Conservation (phyloP, 306 rosid species). For the Astragalus membranaceus region DNA sequence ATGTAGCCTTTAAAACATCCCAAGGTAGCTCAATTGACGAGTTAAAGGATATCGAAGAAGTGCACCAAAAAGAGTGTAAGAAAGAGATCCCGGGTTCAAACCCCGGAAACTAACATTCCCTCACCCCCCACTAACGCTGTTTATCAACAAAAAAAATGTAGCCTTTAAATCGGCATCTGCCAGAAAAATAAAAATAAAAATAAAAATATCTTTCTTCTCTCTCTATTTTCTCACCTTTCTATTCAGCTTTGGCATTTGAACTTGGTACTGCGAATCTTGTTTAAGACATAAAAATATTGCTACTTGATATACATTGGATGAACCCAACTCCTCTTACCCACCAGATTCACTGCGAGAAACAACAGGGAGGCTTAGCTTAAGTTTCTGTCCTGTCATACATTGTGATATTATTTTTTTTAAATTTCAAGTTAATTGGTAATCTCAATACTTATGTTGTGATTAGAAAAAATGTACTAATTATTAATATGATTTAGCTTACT, state of each 20-base stretch:
- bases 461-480: not conserved
- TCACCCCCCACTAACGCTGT: no score
- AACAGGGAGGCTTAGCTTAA: not conserved
- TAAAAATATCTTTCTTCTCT: not conserved
- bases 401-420: not conserved
- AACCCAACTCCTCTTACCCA: slow-evolving; percentile 1
- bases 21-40: no score
- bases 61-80: no score
- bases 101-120: no score
- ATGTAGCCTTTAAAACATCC: no score
- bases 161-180: slow-evolving; percentile 27
- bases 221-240: not conserved
- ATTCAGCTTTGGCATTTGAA: slow-evolving; percentile 19
- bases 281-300: not conserved
- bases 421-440: no score
- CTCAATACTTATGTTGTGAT: not conserved
- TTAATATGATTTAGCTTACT: not conserved
- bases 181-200: not conserved
- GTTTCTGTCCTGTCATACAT: slow-evolving; percentile 5
- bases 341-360: slow-evolving; percentile 9
- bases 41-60: no score
- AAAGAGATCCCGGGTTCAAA: no score
- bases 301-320: slow-evolving; percentile 18
- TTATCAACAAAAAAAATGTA: no score
- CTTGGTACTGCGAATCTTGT: slow-evolving; percentile 29